Conservation (phyloP, 73 alveolate species). For the Tetrahymena thermophila region DNA sequence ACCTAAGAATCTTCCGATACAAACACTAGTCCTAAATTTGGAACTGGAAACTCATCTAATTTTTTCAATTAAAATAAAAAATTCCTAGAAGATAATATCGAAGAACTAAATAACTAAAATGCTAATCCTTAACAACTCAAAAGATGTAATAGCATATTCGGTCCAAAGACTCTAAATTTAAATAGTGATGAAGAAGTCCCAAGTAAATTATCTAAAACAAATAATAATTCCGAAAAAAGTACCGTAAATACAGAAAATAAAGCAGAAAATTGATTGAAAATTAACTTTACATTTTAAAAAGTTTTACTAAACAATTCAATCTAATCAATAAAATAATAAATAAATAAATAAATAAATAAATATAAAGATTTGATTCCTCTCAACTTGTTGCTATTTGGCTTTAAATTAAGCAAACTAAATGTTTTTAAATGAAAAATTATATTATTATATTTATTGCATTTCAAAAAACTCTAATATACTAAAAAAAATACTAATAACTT, state of each 20-base stretch:
- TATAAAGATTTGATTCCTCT: no score
- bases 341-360: no score
- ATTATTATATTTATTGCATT: not conserved
- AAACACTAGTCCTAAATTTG: not conserved
- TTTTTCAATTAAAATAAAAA: not conserved
- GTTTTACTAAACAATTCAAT: no score
- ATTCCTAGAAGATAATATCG: not conserved
- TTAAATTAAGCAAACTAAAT: no score
- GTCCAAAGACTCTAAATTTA: not conserved
- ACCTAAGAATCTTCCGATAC: not conserved
- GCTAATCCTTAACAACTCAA: not conserved
- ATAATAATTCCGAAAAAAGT: not conserved
- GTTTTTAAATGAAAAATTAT: no score
- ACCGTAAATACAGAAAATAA: not conserved
- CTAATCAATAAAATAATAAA: no score
- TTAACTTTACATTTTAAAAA: no score
- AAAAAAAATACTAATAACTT: not conserved
- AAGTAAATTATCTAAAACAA: not conserved
- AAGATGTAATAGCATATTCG: not conserved
- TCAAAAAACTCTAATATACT: not conserved
- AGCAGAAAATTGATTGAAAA: not conserved
- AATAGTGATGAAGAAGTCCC: not conserved
- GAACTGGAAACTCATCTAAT: not conserved
- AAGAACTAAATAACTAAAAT: not conserved
- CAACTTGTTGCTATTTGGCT: no score